Conservation (phyloP, 768 basidiomycete species). For the Gloeophyllum trabeum region DNA sequence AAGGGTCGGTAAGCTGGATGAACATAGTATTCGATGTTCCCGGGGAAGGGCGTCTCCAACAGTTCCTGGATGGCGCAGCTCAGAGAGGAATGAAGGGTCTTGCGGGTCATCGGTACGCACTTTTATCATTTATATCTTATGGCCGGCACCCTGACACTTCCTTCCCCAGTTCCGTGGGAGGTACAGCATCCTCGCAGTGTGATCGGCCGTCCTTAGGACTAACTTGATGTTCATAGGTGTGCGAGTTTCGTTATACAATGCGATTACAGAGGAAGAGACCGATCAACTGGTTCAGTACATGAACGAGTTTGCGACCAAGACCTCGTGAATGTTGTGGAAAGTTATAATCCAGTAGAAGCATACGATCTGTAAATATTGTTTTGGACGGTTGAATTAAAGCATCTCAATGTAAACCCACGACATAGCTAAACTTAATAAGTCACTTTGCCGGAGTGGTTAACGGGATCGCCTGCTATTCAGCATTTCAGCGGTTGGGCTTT, state of each 20-base stretch:
- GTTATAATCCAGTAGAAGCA: too few species aligned
- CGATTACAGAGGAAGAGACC: conserved; percentile 38
- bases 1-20: conserved; percentile 86
- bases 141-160: background rate
- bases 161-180: conserved; percentile 25
- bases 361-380: too few species aligned
- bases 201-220: background rate
- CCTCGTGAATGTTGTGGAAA: background rate
- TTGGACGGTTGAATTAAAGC: too few species aligned
- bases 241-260: conserved; percentile 47
- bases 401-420: too few species aligned
- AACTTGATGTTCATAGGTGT: conserved; percentile 25
- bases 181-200: conserved; percentile 12
- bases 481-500: conserved; percentile 43
- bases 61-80: conserved; percentile 77
- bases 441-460: conserved; percentile 97
- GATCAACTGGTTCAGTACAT: conserved; percentile 20
- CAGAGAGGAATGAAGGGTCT: conserved; percentile 70
- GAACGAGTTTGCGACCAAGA: conserved; percentile 12
- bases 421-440: conserved; percentile 22
- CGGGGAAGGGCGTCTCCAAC: conserved; percentile 60
- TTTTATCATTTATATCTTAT: background rate
- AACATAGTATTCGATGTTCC: conserved; percentile 80
- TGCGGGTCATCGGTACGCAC: conserved; percentile 82
- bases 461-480: conserved; percentile 32